Conservation (phyloP, 2,329 filamentous ascomycete genomes). For the Apiospora rasikravindrae region DNA sequence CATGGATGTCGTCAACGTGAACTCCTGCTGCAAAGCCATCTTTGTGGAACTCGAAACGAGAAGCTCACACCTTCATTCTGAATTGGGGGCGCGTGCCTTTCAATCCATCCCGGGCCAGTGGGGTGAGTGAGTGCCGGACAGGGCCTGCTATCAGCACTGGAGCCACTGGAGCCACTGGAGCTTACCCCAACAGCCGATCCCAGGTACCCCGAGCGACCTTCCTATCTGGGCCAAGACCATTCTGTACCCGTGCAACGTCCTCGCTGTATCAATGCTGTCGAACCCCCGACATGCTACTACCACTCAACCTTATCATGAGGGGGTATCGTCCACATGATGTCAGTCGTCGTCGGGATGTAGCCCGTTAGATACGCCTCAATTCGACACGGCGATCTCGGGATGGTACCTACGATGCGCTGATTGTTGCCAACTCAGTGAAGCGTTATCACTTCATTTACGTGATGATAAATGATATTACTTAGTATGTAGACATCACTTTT, state of each 20-base stretch:
- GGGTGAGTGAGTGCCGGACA: too few species aligned
- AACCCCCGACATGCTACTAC: background rate
- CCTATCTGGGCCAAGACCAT: constrained; percentile 1
- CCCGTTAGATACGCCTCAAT: background rate
- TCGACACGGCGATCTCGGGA: background rate
- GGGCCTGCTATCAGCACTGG: too few species aligned
- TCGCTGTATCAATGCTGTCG: background rate
- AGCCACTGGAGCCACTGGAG: background rate
- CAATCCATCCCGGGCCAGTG: too few species aligned
- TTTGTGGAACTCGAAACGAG: too few species aligned
- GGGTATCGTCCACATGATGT: background rate
- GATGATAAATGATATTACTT: background rate
- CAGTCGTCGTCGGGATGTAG: background rate
- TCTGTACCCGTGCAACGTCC: background rate
- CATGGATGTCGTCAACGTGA: too few species aligned
- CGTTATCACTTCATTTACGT: background rate
- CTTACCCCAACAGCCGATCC: background rate
- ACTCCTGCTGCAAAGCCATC: too few species aligned
- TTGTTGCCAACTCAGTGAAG: background rate
- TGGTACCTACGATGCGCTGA: background rate
- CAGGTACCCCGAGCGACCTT: background rate
- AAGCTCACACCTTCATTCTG: too few species aligned
- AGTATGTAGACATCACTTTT: background rate
- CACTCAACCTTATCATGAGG: constrained; percentile 6
- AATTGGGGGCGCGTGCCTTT: too few species aligned